phyloP scores from a whole-genome alignment of 306 rosid genomes.

The Citrullus mucosospermus region DNA sequence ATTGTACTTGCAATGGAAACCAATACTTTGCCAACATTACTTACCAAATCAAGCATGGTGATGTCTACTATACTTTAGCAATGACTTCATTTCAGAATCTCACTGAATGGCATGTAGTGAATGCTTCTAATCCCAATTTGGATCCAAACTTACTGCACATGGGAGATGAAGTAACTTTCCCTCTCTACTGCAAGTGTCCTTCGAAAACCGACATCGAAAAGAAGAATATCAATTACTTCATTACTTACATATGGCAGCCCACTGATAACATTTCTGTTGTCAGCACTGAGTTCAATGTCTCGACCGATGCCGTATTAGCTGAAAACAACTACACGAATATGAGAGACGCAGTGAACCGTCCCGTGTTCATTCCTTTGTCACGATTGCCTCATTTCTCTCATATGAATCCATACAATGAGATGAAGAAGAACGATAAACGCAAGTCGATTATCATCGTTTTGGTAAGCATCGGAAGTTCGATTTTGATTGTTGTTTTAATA shows the following conservation, averaged over 20 bases:
- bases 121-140: conserved; percentile 28
- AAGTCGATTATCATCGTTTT: conserved; percentile 16
- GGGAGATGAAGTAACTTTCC: conserved; percentile 34
- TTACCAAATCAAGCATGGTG: conserved; percentile 31
- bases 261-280: conserved; percentile 31
- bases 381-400: conserved; percentile 37
- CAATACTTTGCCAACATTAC: conserved; percentile 45
- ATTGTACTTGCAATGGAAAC: conserved; percentile 47
- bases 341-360: conserved; percentile 23
- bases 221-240: conserved; percentile 27
- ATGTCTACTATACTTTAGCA: conserved; percentile 32
- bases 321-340: conserved; percentile 32
- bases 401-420: conserved; percentile 7
- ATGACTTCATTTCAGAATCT: conserved; percentile 35
- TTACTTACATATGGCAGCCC: conserved; percentile 60
- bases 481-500: conserved; percentile 14
- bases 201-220: conserved; percentile 25
- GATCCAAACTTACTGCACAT: conserved; percentile 20
- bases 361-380: conserved; percentile 48
- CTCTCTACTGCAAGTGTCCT: conserved; percentile 65
- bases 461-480: conserved; percentile 25
- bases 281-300: conserved; percentile 36
- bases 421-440: neutral
- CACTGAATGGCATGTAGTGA: conserved; percentile 26
- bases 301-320: conserved; percentile 16